Evolutionary conservation across 2,329 filamentous ascomycete genomes (phyloP), one percentile per base, ranked within the genome.

Genomic region (Fusarium papillatum): DNA sequence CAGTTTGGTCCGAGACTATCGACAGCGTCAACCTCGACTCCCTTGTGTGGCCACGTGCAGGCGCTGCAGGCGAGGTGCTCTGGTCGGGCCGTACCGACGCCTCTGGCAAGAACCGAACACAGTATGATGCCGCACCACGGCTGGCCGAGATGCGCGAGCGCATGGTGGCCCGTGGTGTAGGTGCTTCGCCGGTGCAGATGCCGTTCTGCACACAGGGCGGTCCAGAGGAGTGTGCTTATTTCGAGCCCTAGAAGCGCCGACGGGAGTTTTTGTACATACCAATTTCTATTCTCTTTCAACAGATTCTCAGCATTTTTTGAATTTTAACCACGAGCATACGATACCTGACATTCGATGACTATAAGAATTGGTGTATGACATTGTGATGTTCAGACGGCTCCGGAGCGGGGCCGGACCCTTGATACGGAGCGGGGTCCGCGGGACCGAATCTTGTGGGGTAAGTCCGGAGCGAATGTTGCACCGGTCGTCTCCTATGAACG

Each of bases 1-100:
- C 94, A 68, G 90, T 95, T 69, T 98, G 95, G 95, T 90, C 90
- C 74, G 95, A 98, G 85, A 93, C 93, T n/a, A 88, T 90, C 72
- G 95, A 98, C 83, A 85, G 90, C 5, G 85, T 91, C n/a, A 95
- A 93, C 81, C 82, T 98, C 17, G 95, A 98, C 84, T 86, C 86
- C 41, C 91, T 94, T 83, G 85, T 96, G 11, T 98, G 95, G 95
- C 95, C 95, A 10, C 89, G 95, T 8, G 91, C 91, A 2, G 90
- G 89, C 64, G 95, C 94, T 0, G 94, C 93, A 1, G 94, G 90
- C 31, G 95, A 97, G 85, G 91, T 96, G 1, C 87, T 96, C 59
- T 98, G 95, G 95, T 94, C 91, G 48, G 95, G 95, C 64, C 85
- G 89, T 66, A 89, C 90, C 70, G 94, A 96, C 80, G 88, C 86